Evolutionary conservation across 2,329 filamentous ascomycete genomes (phyloP), one percentile per base, ranked within the genome.

Genomic region (Colletotrichum chrysophilum): DNA sequence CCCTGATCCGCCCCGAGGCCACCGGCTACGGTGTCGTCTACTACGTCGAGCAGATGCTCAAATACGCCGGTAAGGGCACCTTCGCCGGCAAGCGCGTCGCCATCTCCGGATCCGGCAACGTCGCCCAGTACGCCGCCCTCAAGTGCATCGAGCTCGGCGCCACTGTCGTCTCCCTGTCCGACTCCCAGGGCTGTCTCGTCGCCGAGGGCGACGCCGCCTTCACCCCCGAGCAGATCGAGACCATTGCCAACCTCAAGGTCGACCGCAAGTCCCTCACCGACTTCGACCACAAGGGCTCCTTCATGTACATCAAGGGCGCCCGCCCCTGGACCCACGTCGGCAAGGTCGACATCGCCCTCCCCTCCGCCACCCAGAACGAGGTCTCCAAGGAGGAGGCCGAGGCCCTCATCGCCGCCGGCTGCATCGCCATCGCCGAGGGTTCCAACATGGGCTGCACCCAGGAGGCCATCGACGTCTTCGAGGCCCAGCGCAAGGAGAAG

Each of bases 361-460:
- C 97, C 69, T 96, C 92, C 82, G 97, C 97, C 55, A 98, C 97
- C 76, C 96, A 99, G 91, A 99, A 99, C 90, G 97, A 99, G 89
- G 95, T 99, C 82, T 96, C 91, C 83, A 93, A 93, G 84, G 95
- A 97, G 81, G 97, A 99, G 90, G 97, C 96, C 69, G 89, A 95
- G 88, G 92, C 91, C 21, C 92, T 98, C 60, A 92, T 98, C 75
- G 90, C 90, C 66, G 91, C 91, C 75, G 96, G 96, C 79, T 91
- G 91, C 83, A 92, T 93, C 84, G 97, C 95, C 89, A 93, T 98
- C 79, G 97, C 97, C 74, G 97, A 99, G 89, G 97, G 97, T 73
- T 97, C 94, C 87, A 98, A 98, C 92, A 98, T 99, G 97, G 97
- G 97, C 78, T 98, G 96, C 90, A 98, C 96, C 38, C 95, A 97